A percentile compares a stretch with the other conserved stretches of the same genome.
These are phyloP conservation scores for Globisporangium middletonii DNA, from an alignment of 352 stramenopile species.

Conservation along the genomic window DNA sequence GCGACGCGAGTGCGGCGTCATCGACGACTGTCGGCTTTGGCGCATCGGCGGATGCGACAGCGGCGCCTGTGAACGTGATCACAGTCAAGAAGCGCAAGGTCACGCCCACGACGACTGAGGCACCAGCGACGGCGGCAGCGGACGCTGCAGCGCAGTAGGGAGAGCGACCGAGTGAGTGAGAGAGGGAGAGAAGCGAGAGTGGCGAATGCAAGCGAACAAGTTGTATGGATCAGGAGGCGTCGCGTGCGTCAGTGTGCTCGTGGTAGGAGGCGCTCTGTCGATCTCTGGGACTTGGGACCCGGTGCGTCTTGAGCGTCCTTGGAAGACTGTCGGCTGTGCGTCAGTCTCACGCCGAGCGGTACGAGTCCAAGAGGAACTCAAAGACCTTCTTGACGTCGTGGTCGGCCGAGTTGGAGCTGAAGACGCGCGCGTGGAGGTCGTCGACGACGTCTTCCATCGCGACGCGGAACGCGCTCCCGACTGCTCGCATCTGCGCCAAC, in stretches of 20 bases:
- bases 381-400: constrained; percentile 74
- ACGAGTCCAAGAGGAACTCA: constrained; percentile 61
- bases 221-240: neutral
- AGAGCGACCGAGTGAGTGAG: neutral
- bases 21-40: constrained; percentile 49
- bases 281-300: no score
- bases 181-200: neutral
- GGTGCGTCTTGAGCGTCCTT: neutral
- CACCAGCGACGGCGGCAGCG: no score
- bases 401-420: constrained; percentile 46
- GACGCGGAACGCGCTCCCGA: constrained; percentile 54
- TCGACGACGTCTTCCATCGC: constrained; percentile 45
- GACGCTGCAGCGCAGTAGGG: neutral
- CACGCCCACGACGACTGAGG: neutral
- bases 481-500: constrained; percentile 60
- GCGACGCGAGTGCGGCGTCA: constrained; percentile 11
- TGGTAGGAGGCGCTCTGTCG: no score
- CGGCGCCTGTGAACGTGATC: constrained; percentile 49
- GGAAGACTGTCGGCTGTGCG: neutral
- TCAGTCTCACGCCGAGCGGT: constrained; percentile 28
- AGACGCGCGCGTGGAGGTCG: constrained; percentile 47
- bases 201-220: neutral
- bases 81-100: constrained; percentile 15
- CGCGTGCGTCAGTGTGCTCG: no score
- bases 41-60: constrained; percentile 6